Evolutionary conservation across 306 rosid genomes (phyloP).

Genomic region (Glycine soja): DNA sequence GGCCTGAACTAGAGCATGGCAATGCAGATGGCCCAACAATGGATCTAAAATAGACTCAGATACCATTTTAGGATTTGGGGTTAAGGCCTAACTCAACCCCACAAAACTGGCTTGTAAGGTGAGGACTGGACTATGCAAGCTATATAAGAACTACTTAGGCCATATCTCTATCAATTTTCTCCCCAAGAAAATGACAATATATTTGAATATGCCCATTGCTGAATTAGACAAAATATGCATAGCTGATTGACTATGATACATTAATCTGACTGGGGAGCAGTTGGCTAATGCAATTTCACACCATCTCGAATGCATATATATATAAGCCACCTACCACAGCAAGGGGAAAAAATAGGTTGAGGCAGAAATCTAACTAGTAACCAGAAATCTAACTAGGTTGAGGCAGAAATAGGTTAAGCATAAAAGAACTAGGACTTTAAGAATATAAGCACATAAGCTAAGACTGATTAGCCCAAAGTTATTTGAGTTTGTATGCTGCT

Average conservation of each 20-base stretch:
- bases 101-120: too few relatives aligned
- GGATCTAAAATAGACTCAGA: too few relatives aligned
- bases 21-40: too few relatives aligned
- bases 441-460: constrained; percentile 15
- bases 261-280: constrained; percentile 5
- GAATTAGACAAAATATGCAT: not conserved
- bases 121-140: too few relatives aligned
- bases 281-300: not conserved
- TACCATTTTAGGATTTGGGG: too few relatives aligned
- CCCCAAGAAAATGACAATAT: too few relatives aligned
- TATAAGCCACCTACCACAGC: not conserved
- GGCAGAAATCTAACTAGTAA: not conserved
- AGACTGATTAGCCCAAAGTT: constrained; percentile 12
- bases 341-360: not conserved
- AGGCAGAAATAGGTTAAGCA: constrained; percentile 6
- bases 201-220: not conserved
- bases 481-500: constrained; percentile 12
- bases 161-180: too few relatives aligned
- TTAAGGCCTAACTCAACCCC: too few relatives aligned
- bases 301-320: not conserved
- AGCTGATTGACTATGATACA: constrained; percentile 15
- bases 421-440: not conserved
- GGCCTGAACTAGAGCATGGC: too few relatives aligned
- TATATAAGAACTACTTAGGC: too few relatives aligned
- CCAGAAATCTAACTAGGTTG: not conserved